These are phyloP conservation scores for Ophiostoma angusticollis DNA, from an alignment of 2,329 filamentous ascomycete species.

Conservation along the genomic window DNA sequence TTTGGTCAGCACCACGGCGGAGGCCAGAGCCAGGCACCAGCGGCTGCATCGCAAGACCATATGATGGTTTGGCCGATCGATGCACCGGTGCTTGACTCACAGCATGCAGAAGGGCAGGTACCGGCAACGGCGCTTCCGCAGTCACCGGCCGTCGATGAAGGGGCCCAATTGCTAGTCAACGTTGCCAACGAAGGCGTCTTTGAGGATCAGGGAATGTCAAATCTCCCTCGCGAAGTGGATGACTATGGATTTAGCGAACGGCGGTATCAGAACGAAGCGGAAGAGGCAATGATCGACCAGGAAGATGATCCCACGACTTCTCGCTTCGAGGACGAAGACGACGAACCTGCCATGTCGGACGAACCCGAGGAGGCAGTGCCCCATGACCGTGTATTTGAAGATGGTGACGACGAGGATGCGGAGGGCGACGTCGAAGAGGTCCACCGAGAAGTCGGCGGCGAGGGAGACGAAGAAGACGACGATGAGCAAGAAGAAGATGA, in stretches of 20 bases:
- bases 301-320: constrained; percentile 8
- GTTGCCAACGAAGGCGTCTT: constrained; percentile 5
- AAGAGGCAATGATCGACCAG: constrained; percentile 18
- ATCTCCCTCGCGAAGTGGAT: constrained; percentile 15
- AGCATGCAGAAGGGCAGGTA: background rate
- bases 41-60: background rate
- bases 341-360: constrained; percentile 17
- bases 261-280: constrained; percentile 19
- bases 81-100: constrained; percentile 1
- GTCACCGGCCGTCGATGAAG: background rate
- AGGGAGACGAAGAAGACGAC: constrained; percentile 15
- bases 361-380: constrained; percentile 23
- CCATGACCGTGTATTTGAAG: too few relatives aligned
- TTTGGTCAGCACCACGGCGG: background rate
- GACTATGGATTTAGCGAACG: constrained; percentile 14
- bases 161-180: background rate
- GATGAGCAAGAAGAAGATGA: constrained; percentile 15
- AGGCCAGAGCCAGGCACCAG: background rate
- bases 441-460: constrained; percentile 2
- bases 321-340: constrained; percentile 10
- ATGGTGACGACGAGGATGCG: constrained; percentile 17
- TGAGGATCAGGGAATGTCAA: constrained; percentile 3
- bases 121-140: background rate
- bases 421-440: constrained; percentile 15
- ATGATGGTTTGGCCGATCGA: constrained; percentile 11